Evolutionary conservation across 1,284 basidiomycete species (phyloP).

Genomic region (Tausonia pullulans): DNA sequence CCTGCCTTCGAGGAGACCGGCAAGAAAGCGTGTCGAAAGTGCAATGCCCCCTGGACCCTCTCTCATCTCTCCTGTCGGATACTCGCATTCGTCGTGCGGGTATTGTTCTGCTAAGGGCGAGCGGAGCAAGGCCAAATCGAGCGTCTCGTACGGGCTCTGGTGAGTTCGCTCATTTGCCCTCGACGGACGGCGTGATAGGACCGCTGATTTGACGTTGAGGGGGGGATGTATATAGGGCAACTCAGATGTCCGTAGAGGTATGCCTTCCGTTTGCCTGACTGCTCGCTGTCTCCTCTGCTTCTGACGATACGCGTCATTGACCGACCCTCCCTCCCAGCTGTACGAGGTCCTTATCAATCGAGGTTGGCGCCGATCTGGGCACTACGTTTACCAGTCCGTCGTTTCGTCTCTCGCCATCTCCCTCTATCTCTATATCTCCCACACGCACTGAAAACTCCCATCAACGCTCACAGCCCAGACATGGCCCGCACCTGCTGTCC

Average conservation of each 20-base stretch:
- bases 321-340: slow-evolving; percentile 22
- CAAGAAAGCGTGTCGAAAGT: no score
- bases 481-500: slow-evolving; percentile 75
- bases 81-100: slow-evolving; percentile 35
- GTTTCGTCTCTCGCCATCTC: background rate
- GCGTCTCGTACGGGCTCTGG: slow-evolving; percentile 34
- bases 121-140: slow-evolving; percentile 25
- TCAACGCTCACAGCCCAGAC: slow-evolving; percentile 57
- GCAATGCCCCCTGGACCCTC: no score
- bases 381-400: slow-evolving; percentile 44
- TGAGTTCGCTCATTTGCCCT: slow-evolving; percentile 5
- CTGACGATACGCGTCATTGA: background rate
- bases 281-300: slow-evolving; percentile 6
- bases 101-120: slow-evolving; percentile 36
- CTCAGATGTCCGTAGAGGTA: slow-evolving; percentile 27
- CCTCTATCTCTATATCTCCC: slow-evolving; percentile 15
- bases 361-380: slow-evolving; percentile 80
- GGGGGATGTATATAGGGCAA: slow-evolving; percentile 17
- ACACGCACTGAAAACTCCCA: background rate
- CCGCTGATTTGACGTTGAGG: slow-evolving; percentile 4
- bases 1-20: no score
- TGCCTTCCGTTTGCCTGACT: background rate
- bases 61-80: slow-evolving; percentile 19
- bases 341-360: slow-evolving; percentile 57
- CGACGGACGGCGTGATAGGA: background rate